phyloP scores from a whole-genome alignment of 352 stramenopile species.

The Globisporangium nunn region DNA sequence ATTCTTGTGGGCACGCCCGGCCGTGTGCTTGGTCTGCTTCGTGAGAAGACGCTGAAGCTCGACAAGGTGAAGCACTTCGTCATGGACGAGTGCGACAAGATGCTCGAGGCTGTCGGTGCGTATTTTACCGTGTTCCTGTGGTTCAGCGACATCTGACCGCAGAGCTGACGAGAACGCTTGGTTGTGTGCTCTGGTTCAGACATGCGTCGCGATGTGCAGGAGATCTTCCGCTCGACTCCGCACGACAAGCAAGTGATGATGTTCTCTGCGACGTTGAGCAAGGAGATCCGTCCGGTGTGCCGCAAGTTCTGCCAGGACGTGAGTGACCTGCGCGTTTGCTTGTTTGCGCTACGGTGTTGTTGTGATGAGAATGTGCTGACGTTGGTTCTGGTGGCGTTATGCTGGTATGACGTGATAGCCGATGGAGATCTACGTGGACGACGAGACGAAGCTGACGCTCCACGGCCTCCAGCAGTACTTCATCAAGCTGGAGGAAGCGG shows the following conservation, averaged over 20 bases:
- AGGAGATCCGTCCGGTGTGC: constrained; percentile 98
- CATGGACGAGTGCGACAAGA: constrained; percentile 99
- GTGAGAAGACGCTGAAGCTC: constrained; percentile 96
- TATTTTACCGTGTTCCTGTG: constrained; percentile 2
- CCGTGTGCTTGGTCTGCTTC: constrained; percentile 85
- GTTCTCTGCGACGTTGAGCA: constrained; percentile 98
- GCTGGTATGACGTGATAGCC: constrained; percentile 42
- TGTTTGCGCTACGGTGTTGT: not conserved
- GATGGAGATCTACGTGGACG: constrained; percentile 99
- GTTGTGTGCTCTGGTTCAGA: constrained; percentile 40
- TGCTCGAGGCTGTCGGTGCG: constrained; percentile 95
- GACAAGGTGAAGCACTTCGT: constrained; percentile 99
- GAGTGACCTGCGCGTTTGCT: constrained; percentile 21
- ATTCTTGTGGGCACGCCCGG: constrained; percentile 98
- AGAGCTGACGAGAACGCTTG: not conserved
- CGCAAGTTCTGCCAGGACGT: constrained; percentile 99
- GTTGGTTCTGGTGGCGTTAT: constrained; percentile 1
- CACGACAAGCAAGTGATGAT: constrained; percentile 99
- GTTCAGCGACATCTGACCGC: not conserved
- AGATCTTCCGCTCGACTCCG: constrained; percentile 98
- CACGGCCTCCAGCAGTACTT: constrained; percentile 99
- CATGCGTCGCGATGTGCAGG: constrained; percentile 98
- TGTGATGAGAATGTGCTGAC: not conserved
- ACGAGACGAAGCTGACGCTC: constrained; percentile 99
- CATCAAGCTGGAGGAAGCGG: constrained; percentile 97